phyloP scores from a whole-genome alignment of 2,329 filamentous ascomycete species.

The Hypoxylon sp. region DNA sequence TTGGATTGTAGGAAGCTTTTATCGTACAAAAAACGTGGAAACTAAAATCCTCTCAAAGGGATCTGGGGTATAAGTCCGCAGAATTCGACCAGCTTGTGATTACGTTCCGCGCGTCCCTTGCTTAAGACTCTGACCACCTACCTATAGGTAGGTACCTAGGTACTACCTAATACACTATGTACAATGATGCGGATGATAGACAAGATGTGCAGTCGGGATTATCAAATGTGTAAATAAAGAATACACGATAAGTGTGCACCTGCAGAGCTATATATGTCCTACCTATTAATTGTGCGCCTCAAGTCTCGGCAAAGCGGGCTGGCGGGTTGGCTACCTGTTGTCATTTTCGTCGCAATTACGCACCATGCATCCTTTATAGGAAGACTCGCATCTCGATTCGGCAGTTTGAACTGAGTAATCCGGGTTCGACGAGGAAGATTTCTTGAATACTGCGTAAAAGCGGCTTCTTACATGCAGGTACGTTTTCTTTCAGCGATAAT shows the following conservation, averaged over 20 bases:
- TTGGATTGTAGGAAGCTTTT: neutral
- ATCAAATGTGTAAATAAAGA: neutral
- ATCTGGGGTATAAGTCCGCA: neutral
- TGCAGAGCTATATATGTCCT: constrained; percentile 15
- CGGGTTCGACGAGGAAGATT: neutral
- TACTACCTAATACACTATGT: neutral
- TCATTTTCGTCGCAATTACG: neutral
- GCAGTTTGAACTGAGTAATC: neutral
- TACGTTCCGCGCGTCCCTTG: constrained; percentile 4
- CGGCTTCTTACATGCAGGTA: constrained; percentile 18
- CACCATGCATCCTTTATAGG: neutral
- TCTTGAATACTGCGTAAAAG: neutral
- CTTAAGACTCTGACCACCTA: constrained; percentile 15
- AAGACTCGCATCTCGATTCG: neutral
- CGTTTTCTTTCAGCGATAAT: neutral
- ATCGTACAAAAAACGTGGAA: neutral
- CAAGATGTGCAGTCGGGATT: constrained; percentile 3
- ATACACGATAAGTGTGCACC: no score
- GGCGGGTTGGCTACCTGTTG: neutral
- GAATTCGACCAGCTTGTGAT: neutral
- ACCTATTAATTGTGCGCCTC: constrained; percentile 8
- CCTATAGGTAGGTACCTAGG: no score
- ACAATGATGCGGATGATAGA: neutral
- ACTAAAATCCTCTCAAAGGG: constrained; percentile 5
- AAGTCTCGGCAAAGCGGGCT: neutral